A percentile compares a stretch with the other conserved stretches of the same genome.
phyloP scores from a whole-genome alignment of 2,329 filamentous ascomycete species.

The Incumbomyces delicatus region DNA sequence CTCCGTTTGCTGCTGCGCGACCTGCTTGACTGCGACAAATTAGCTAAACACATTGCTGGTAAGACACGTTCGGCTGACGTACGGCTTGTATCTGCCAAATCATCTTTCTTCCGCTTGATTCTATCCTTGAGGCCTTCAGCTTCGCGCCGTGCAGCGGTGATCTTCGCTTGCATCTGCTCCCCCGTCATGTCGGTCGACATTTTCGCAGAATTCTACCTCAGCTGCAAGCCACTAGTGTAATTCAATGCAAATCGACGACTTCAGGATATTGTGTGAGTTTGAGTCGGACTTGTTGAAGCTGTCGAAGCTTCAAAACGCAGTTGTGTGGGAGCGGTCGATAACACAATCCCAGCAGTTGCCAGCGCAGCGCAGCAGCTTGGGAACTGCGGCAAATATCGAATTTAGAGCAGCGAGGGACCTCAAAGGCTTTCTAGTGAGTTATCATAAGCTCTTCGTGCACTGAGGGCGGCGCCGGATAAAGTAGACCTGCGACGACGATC shows the following conservation, averaged over 20 bases:
- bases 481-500: no score
- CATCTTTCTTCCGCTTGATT: conserved; percentile 99
- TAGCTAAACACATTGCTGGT: conserved; percentile 21
- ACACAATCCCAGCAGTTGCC: background rate
- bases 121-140: conserved; percentile 95
- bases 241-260: background rate
- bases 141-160: conserved; percentile 87
- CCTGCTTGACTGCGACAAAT: conserved; percentile 63
- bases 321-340: background rate
- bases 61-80: conserved; percentile 35
- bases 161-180: conserved; percentile 76
- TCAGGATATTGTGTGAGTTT: no score
- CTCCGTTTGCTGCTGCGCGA: conserved; percentile 87
- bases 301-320: background rate
- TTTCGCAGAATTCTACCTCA: conserved; percentile 24
- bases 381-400: no score
- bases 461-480: no score
- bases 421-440: no score
- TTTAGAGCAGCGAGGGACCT: no score
- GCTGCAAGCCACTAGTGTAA: background rate
- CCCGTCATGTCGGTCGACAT: conserved; percentile 42
- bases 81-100: conserved; percentile 95
- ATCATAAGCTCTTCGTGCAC: no score
- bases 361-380: no score
- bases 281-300: background rate